Base-by-base conservation (phyloP, 768 basidiomycete species). In the Russula virescens region DNA sequence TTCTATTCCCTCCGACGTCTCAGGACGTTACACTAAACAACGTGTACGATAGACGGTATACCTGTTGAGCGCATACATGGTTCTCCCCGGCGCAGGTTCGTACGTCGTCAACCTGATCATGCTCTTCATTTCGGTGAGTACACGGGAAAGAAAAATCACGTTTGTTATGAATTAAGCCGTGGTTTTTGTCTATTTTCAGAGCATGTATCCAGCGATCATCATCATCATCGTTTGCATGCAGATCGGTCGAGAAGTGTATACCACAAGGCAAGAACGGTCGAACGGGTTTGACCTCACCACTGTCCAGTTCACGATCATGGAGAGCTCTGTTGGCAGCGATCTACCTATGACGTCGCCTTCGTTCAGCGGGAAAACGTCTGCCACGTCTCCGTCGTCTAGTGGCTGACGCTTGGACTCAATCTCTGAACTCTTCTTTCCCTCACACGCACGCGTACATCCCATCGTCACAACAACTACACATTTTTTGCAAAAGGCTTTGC, bases 201-300 rank as follows among this genome's bases (percentile, higher is more conserved):
- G 63, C 21, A 64, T 55, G 63, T 64, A 64, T n/a, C 63, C 63
- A 3, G 58, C 58, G 25, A 14, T 60, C 53, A 50, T 64, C 42
- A 43, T 60, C 8, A 50, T 60, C 42, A 60, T 64, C 16, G 63
- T 60, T 21, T 64, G 58, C 25, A 35, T 23, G 53, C 63, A 60
- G 48, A 64, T 51, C 2, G 42, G 58, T 23, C 57, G 38, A 21
- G 63, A 64, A 3, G 53, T 47, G 16, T 55, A 60, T 19, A 26
- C 7, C 23, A 50, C 40, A 18, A 46, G 31, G 25, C 58, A 16
- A 10, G 53, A 55, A 21, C 53, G 3, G 1, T 58, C 58, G 19
- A 18, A 14, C 9, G 42, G 11, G 18, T 18, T 60, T 14, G 53
- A 43, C n/a, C 63, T 64, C 47, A 64, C 63, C 3, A 55, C 47